Evolutionary conservation across 2,329 filamentous ascomycete species (phyloP).

Genomic region (Elsinoe necatrix): DNA sequence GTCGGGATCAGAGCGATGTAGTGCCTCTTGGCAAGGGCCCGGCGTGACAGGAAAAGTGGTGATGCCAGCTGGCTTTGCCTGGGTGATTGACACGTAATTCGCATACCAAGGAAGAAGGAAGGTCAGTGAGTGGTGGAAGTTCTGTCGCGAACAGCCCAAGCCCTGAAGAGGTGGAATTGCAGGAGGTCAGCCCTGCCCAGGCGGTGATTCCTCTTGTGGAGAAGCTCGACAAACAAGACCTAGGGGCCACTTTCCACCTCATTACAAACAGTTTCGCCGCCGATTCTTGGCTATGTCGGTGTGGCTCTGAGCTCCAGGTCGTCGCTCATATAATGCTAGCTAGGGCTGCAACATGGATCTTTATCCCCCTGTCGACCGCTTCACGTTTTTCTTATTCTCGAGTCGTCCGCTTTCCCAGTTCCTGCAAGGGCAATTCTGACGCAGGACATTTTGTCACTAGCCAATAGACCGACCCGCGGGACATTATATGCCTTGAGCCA

Average conservation of each 20-base stretch:
- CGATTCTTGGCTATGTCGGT: constrained; percentile 2
- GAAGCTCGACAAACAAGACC: constrained; percentile 14
- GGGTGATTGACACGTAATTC: constrained; percentile 11
- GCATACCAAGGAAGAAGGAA: background rate
- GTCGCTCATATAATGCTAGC: too few relatives aligned
- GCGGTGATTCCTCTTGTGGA: background rate
- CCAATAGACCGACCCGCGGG: too few relatives aligned
- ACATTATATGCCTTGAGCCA: too few relatives aligned
- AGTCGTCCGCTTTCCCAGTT: too few relatives aligned
- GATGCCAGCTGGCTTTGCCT: background rate
- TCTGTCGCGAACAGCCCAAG: constrained; percentile 4
- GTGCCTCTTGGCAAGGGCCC: constrained; percentile 2
- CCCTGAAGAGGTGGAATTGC: constrained; percentile 1
- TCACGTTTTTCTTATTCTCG: too few relatives aligned
- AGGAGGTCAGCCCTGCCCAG: background rate
- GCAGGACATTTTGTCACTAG: too few relatives aligned
- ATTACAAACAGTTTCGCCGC: constrained; percentile 9
- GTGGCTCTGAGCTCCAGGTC: too few relatives aligned
- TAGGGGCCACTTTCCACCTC: background rate
- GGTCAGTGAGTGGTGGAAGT: constrained; percentile 12
- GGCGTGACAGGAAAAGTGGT: background rate
- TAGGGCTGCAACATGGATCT: too few relatives aligned
- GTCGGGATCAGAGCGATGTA: background rate
- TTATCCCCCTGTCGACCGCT: too few relatives aligned
- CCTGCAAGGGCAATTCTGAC: too few relatives aligned